These are phyloP conservation scores for Cornus kousa DNA, from an alignment of 148 eudicot species.

Conservation along the genomic window DNA sequence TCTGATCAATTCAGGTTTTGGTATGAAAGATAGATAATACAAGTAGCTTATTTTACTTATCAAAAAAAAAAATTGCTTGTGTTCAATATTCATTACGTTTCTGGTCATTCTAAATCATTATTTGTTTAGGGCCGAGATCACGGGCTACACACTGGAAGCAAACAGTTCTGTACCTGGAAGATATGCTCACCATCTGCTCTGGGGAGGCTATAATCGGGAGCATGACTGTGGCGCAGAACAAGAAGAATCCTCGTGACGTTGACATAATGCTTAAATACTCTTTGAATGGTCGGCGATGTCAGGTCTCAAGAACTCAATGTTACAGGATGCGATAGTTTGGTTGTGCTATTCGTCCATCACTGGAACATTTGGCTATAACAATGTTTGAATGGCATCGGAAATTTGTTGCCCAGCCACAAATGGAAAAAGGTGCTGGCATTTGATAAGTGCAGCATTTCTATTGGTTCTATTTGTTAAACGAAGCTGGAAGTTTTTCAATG, in stretches of 20 bases:
- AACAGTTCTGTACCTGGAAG: slow-evolving; percentile 92
- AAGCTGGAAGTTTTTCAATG: neutral
- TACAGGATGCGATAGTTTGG: slow-evolving; percentile 70
- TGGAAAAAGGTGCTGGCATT: neutral
- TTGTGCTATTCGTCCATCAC: neutral
- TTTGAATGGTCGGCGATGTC: slow-evolving; percentile 63
- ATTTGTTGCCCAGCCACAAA: neutral
- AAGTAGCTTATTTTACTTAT: neutral
- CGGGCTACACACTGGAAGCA: slow-evolving; percentile 95
- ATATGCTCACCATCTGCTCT: slow-evolving; percentile 74
- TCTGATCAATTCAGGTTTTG: neutral
- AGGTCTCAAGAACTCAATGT: slow-evolving; percentile 68
- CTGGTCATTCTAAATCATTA: neutral
- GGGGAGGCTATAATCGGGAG: slow-evolving; percentile 74
- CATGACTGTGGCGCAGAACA: slow-evolving; percentile 82
- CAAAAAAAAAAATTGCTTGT: too few relatives aligned
- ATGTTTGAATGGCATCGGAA: neutral
- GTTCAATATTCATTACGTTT: neutral
- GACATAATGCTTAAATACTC: slow-evolving; percentile 82
- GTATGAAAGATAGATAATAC: neutral
- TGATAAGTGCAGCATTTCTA: neutral
- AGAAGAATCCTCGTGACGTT: slow-evolving; percentile 94
- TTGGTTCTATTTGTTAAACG: neutral
- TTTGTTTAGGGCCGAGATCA: slow-evolving; percentile 77
- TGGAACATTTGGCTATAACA: neutral